Base-by-base conservation (phyloP, 805 yeast genomes). In the Lachancea fermentati region DNA sequence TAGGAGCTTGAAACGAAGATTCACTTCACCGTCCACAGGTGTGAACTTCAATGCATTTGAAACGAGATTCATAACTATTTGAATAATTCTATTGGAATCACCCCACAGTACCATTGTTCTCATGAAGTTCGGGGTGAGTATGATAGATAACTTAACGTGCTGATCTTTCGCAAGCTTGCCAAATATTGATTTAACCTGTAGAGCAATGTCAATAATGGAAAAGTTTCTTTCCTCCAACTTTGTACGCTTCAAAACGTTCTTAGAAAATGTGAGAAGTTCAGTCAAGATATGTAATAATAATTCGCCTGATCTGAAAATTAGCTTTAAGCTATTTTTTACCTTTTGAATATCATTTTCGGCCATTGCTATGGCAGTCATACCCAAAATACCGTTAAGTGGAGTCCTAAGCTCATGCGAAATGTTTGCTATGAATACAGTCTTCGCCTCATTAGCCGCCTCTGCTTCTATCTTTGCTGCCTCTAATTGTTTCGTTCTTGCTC, bases 361-460 rank as follows among this genome's bases (percentile, higher is more conserved):
- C 85, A 88, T 79, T 4, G 96, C 89, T 42, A 91, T 83, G 2
- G 95, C 84, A 0, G 97, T 85, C 89, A 91, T 85, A 47, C 97
- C 97, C 40, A 93, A 67, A 31, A 93, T 93, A 58, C 98, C 98
- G 60, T 93, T 93, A 46, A 93, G 68, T 1, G 98, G 98, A 0
- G 97, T 93, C 51, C 97, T 76, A 55, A 93, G 70, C 66, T 93
- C 98, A 60, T 87, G 96, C 0, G 96, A 85, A 13, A 87, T 88
- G 50, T 89, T 85, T 2, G 96, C 96, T 53, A 87, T 81, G 58
- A 87, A 87, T 5, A 86, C 88, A 5, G 97, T 89, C 57, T 93
- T 93, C 2, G 97, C 96, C 51, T 93, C 97, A 60, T 91, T 91
- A 1, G 98, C 98, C 19, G 83, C 78, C 63, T 91, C 97, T 0